These are phyloP conservation scores for Vicia sativa DNA, from an alignment of 306 rosid genomes.

Conservation along the genomic window DNA sequence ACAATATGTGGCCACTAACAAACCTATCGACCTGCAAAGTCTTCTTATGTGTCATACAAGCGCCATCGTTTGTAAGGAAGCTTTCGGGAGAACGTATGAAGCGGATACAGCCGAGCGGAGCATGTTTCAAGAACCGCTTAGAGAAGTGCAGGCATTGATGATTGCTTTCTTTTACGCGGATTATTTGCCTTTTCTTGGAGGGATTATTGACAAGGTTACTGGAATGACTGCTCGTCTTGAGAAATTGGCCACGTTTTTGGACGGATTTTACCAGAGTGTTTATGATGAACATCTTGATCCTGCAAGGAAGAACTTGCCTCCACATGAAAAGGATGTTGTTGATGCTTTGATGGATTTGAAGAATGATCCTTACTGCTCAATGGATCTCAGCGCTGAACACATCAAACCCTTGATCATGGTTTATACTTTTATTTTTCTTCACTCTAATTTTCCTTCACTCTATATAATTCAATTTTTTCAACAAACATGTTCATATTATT, in stretches of 20 bases:
- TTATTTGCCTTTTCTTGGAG: constrained; percentile 20
- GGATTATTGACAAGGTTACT: constrained; percentile 13
- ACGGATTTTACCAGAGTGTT: not conserved
- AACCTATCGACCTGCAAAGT: not conserved
- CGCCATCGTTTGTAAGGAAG: constrained; percentile 9
- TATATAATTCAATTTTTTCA: not conserved
- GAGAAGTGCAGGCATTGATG: not conserved
- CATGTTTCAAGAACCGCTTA: constrained; percentile 22
- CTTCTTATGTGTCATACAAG: not conserved
- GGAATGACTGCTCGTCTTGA: constrained; percentile 23
- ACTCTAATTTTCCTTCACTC: not conserved
- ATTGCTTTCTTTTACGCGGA: constrained; percentile 4
- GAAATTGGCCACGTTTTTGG: not conserved
- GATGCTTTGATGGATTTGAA: constrained; percentile 24
- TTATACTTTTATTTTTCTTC: not conserved
- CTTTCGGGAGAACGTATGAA: constrained; percentile 20
- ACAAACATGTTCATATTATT: not conserved
- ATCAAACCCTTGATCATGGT: constrained; percentile 37
- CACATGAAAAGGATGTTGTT: constrained; percentile 6
- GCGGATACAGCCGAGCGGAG: constrained; percentile 17
- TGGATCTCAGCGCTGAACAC: constrained; percentile 22
- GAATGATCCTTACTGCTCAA: constrained; percentile 21
- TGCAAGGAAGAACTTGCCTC: not conserved
- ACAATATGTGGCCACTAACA: not conserved
- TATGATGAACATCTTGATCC: constrained; percentile 35